Evolutionary conservation across 768 basidiomycete genomes (phyloP), one percentile per base, ranked within the genome.

Genomic region (Leccinum truebloodii): DNA sequence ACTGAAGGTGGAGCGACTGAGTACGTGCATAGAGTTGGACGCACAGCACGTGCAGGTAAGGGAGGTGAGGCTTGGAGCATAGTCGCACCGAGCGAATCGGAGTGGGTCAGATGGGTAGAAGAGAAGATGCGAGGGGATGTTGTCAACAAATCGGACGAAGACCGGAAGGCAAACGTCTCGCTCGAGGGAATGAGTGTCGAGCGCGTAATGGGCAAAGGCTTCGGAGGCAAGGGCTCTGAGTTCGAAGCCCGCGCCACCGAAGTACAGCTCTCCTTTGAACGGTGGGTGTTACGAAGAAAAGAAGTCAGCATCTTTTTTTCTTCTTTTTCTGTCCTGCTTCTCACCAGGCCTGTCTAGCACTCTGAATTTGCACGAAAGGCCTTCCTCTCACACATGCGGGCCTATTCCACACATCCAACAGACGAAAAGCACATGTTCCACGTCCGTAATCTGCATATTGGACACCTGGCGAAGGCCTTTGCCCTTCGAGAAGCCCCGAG

Each of bases 361-460:
- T 79, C 86, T 13, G 79, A 81, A 14, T 71, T 88, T 16, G 94
- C 97, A 18, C 85, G 92, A 30, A 89, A 83, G 66, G 97, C 95
- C 0, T 99, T 89, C 77, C 80, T 86, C 37, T 97, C 96, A 0
- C 94, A 96, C 73, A 87, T 98, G 79, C 85, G 96, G 57, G 97
- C 97, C 0, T 99, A 98, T 74, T 90, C 97, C 32, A 99, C 97
- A 1, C 97, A 99, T 76, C 95, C 97, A 0, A 84, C 90, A 16
- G 87, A 88, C 61, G 97, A 98, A 74, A 99, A 98, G 70, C 88
- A 94, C 64, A 92, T 98, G 55, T 99, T 99, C 80, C 95, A 98
- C 74, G 87, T 98, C 60, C 90, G 90, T 16, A 86, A 96, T 71
- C 81, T 98, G 9, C 97, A 99, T 71, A 83, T 97, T 49, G 97